Evolutionary conservation across 1,284 basidiomycete species (phyloP).

Genomic region (Irpex lacteus): DNA sequence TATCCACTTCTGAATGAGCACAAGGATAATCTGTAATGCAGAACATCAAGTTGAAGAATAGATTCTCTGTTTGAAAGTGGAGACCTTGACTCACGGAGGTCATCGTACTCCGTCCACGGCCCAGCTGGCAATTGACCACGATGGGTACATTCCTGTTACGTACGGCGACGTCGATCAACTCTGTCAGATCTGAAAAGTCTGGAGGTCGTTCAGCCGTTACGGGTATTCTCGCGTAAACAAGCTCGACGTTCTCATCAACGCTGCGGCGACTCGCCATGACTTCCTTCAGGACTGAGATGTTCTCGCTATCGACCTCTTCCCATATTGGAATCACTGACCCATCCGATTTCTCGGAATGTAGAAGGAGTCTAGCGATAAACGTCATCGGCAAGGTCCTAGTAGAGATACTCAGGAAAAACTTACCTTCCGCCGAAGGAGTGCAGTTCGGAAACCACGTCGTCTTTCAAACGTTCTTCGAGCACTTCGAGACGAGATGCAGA

Average conservation of each 20-base stretch:
- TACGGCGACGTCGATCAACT: slow-evolving; percentile 82
- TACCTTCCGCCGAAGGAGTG: slow-evolving; percentile 80
- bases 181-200: slow-evolving; percentile 67
- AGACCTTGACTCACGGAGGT: slow-evolving; percentile 61
- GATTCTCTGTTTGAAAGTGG: neutral
- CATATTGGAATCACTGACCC: slow-evolving; percentile 93
- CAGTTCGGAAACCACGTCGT: slow-evolving; percentile 87
- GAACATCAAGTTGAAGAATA: neutral
- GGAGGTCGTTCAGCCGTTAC: slow-evolving; percentile 83
- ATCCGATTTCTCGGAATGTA: slow-evolving; percentile 89
- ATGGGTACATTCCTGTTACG: slow-evolving; percentile 78
- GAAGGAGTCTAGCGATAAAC: slow-evolving; percentile 54
- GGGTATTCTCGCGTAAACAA: slow-evolving; percentile 85
- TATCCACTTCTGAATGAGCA: slow-evolving; percentile 89
- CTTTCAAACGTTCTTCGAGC: slow-evolving; percentile 88
- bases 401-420: neutral
- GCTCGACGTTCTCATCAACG: slow-evolving; percentile 35
- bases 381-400: neutral
- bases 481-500: slow-evolving; percentile 85
- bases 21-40: slow-evolving; percentile 64
- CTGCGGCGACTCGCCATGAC: slow-evolving; percentile 73
- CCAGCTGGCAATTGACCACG: slow-evolving; percentile 96
- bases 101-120: slow-evolving; percentile 90
- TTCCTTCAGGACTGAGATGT: slow-evolving; percentile 86
- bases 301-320: slow-evolving; percentile 82